Percentiles rank a stretch among this genome's conserved stretches.
Evolutionary conservation across 1,139 yeast species (phyloP).

Genomic region (Magnusiomyces tetraspermus): DNA sequence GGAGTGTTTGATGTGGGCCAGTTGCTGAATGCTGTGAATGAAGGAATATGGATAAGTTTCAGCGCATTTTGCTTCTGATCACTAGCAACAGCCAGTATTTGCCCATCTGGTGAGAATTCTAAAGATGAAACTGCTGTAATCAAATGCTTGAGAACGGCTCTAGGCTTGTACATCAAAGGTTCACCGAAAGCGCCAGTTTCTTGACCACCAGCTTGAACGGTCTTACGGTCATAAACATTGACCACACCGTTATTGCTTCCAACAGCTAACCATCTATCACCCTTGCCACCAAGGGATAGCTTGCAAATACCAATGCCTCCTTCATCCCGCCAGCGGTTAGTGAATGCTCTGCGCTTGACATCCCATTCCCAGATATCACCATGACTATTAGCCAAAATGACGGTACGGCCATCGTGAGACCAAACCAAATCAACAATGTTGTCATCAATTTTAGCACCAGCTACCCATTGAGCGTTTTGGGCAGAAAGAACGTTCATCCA

Average conservation of each 20-base stretch:
- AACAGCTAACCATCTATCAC: slow-evolving; percentile 75
- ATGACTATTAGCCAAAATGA: slow-evolving; percentile 57
- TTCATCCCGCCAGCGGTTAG: slow-evolving; percentile 74
- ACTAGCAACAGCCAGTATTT: slow-evolving; percentile 75
- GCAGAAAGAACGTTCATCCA: slow-evolving; percentile 81
- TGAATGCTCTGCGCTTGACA: slow-evolving; percentile 40
- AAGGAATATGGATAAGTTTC: slow-evolving; percentile 77
- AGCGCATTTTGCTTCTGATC: slow-evolving; percentile 81
- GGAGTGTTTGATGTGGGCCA: slow-evolving; percentile 99
- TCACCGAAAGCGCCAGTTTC: slow-evolving; percentile 19
- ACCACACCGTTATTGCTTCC: slow-evolving; percentile 89
- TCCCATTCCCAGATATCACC: slow-evolving; percentile 92
- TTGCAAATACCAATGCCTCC: slow-evolving; percentile 80
- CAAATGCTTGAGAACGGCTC: slow-evolving; percentile 61
- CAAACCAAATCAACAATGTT: slow-evolving; percentile 71
- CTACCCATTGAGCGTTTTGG: slow-evolving; percentile 71
- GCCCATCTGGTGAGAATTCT: slow-evolving; percentile 80
- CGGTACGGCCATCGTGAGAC: slow-evolving; percentile 42
- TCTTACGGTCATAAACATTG: slow-evolving; percentile 62
- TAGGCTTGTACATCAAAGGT: slow-evolving; percentile 26
- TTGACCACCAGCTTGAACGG: slow-evolving; percentile 15
- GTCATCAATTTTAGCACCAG: slow-evolving; percentile 85
- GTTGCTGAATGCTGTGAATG: slow-evolving; percentile 77
- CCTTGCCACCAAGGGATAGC: slow-evolving; percentile 67
- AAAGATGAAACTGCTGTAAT: slow-evolving; percentile 72